These are phyloP conservation scores for Streptanthus diversifolius DNA, from an alignment of 345 rosid species.

Conservation along the genomic window DNA sequence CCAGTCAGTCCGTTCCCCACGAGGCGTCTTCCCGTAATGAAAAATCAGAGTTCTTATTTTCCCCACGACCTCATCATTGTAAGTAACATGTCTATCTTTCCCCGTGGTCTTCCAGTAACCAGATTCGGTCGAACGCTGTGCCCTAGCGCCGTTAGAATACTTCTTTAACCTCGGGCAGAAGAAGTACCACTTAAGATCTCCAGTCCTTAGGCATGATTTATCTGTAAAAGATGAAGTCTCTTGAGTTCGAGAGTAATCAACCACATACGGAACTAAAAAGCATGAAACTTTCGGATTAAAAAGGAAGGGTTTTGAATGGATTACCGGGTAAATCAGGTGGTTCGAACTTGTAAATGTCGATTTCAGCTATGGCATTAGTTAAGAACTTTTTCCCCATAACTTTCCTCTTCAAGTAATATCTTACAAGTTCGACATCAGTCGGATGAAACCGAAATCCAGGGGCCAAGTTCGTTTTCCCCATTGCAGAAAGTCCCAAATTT, in stretches of 20 bases:
- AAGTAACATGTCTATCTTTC: constrained; percentile 50
- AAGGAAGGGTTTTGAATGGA: background rate
- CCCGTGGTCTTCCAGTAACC: constrained; percentile 87
- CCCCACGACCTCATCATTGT: constrained; percentile 46
- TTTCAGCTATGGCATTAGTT: constrained; percentile 48
- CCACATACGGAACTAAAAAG: background rate
- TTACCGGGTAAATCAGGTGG: constrained; percentile 70
- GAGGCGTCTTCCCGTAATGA: constrained; percentile 49
- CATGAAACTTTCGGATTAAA: background rate
- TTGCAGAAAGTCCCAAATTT: constrained; percentile 7
- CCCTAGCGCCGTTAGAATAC: constrained; percentile 43
- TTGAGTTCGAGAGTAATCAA: background rate
- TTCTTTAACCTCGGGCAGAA: constrained; percentile 69
- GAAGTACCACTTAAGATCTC: constrained; percentile 82
- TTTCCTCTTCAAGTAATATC: constrained; percentile 64
- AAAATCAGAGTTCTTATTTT: constrained; percentile 62
- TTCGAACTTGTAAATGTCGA: constrained; percentile 55
- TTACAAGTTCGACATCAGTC: constrained; percentile 66
- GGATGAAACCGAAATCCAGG: constrained; percentile 92
- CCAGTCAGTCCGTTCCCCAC: constrained; percentile 70
- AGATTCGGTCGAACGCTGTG: constrained; percentile 46
- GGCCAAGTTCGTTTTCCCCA: constrained; percentile 41
- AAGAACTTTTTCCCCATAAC: constrained; percentile 44
- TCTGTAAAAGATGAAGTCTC: constrained; percentile 21
- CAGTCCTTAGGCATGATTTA: constrained; percentile 37